phyloP scores from a whole-genome alignment of 345 rosid species.

The Laguncularia racemosa region DNA sequence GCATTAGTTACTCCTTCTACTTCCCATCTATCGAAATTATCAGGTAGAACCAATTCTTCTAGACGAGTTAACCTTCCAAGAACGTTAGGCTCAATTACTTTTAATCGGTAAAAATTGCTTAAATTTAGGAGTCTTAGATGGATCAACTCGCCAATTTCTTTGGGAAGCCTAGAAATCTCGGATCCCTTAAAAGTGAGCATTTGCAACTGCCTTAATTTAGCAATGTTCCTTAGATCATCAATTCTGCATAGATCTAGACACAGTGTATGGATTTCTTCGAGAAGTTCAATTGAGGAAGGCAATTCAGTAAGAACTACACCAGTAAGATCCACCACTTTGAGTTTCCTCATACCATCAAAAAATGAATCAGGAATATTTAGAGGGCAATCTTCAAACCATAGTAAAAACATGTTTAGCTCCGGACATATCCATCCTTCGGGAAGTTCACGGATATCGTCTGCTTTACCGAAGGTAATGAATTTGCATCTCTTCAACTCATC shows the following conservation, averaged over 20 bases:
- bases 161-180: too few species aligned
- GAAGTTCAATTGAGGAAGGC: conserved; percentile 3
- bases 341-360: conserved; percentile 10
- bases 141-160: too few species aligned
- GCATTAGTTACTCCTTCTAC: conserved; percentile 4
- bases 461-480: neutral
- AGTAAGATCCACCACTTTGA: conserved; percentile 15
- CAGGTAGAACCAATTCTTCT: conserved; percentile 16
- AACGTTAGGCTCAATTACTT: conserved; percentile 12
- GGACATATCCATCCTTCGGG: conserved; percentile 12
- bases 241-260: conserved; percentile 3
- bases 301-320: neutral
- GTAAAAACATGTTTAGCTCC: conserved; percentile 1
- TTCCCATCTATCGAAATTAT: conserved; percentile 17
- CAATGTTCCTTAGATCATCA: conserved; percentile 9
- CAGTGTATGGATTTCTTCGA: conserved; percentile 6
- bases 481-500: neutral
- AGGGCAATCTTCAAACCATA: neutral
- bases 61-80: conserved; percentile 6
- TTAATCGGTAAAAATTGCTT: conserved; percentile 6
- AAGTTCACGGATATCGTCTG: conserved; percentile 3
- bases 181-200: conserved; percentile 8
- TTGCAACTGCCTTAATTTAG: neutral
- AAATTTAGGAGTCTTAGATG: conserved; percentile 11
- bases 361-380: conserved; percentile 2